phyloP scores from a whole-genome alignment of 2,329 filamentous ascomycete species.

The Penicillium oxalicum region DNA sequence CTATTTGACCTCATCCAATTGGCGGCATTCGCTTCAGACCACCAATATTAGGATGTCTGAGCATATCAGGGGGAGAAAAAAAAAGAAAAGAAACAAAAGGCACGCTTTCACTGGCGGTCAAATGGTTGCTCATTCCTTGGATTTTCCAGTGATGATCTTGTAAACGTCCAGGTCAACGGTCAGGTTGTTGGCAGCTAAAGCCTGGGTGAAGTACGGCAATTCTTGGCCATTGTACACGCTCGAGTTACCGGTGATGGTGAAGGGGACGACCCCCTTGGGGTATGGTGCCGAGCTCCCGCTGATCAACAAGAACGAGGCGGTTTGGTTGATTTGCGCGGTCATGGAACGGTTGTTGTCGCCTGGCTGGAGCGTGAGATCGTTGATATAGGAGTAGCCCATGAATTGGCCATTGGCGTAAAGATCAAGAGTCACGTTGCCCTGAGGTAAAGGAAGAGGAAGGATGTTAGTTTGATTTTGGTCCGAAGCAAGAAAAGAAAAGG shows the following conservation, averaged over 20 bases:
- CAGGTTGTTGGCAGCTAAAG: constrained; percentile 45
- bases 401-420: constrained; percentile 43
- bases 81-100: too few species aligned
- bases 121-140: too few species aligned
- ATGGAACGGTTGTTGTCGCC: constrained; percentile 51
- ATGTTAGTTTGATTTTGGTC: constrained; percentile 4
- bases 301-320: constrained; percentile 27
- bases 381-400: constrained; percentile 48
- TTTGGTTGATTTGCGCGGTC: constrained; percentile 45
- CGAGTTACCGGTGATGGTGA: constrained; percentile 47
- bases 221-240: constrained; percentile 45
- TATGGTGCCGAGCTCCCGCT: constrained; percentile 29
- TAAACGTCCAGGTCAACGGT: constrained; percentile 42
- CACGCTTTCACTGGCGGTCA: too few species aligned
- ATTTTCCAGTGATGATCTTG: constrained; percentile 23
- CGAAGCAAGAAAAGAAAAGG: too few species aligned
- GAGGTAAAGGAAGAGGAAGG: neutral
- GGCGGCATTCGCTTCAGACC: too few species aligned
- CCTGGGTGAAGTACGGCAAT: constrained; percentile 50
- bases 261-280: constrained; percentile 45
- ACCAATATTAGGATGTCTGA: too few species aligned
- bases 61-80: too few species aligned
- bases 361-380: constrained; percentile 48
- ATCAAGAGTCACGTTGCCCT: constrained; percentile 53
- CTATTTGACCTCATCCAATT: too few species aligned